phyloP scores from a whole-genome alignment of 1,284 basidiomycete species.

The Gymnopus androsaceus region DNA sequence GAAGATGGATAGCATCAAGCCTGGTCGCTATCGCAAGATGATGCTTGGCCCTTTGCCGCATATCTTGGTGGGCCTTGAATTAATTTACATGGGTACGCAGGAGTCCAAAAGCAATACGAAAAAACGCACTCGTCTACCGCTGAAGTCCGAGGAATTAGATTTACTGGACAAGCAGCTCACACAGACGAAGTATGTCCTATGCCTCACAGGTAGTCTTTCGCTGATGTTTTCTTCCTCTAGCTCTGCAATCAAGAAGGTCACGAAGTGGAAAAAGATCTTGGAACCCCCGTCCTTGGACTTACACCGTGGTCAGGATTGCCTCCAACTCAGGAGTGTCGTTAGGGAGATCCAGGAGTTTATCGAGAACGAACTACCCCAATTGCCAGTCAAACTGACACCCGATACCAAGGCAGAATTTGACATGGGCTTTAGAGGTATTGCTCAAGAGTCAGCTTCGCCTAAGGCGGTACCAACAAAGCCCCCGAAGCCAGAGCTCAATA shows the following conservation, averaged over 20 bases:
- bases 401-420: conserved; percentile 12
- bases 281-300: conserved; percentile 7
- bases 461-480: background rate
- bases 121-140: conserved; percentile 30
- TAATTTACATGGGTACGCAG: conserved; percentile 29
- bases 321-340: conserved; percentile 1
- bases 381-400: background rate
- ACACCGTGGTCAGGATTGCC: background rate
- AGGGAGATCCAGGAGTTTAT: conserved; percentile 2
- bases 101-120: conserved; percentile 37
- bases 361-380: conserved; percentile 1
- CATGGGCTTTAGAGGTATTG: conserved; percentile 13
- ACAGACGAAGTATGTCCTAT: conserved; percentile 30
- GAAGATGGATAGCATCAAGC: conserved; percentile 33
- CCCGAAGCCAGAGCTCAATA: conserved; percentile 13
- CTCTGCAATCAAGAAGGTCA: conserved; percentile 10
- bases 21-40: conserved; percentile 39
- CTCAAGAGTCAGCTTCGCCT: background rate
- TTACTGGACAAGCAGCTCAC: conserved; percentile 33
- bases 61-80: conserved; percentile 46
- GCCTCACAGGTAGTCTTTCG: background rate
- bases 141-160: conserved; percentile 30
- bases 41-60: conserved; percentile 55
- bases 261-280: conserved; percentile 3
- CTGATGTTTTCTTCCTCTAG: background rate